phyloP scores from a whole-genome alignment of 2,329 filamentous ascomycete genomes.

The Cladophialophora exuberans region DNA sequence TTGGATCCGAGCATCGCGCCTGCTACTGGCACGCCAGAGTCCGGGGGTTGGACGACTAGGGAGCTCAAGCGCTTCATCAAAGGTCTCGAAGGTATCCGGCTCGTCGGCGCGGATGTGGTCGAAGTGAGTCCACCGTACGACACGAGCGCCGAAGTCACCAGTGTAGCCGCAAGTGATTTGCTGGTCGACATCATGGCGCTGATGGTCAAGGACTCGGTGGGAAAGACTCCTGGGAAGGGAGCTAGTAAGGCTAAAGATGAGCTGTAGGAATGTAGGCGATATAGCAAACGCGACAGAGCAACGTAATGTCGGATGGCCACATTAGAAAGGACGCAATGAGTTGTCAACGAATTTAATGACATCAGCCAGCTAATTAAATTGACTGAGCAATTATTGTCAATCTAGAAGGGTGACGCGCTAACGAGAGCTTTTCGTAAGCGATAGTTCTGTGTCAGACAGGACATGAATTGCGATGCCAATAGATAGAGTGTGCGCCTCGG shows the following conservation, averaged over 20 bases:
- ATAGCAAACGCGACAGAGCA: too few species aligned
- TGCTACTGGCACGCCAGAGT: constrained; percentile 38
- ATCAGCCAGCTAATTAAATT: too few species aligned
- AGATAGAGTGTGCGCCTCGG: too few species aligned
- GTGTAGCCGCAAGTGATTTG: constrained; percentile 37
- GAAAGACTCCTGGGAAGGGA: neutral
- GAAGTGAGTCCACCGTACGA: constrained; percentile 35
- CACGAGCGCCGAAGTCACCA: constrained; percentile 35
- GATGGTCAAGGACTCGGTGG: constrained; percentile 34
- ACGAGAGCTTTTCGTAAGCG: too few species aligned
- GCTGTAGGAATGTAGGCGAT: constrained; percentile 2
- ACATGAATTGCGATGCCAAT: too few species aligned
- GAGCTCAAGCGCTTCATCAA: constrained; percentile 34
- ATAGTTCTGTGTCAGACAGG: too few species aligned
- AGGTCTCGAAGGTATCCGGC: constrained; percentile 32
- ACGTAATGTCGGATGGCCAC: too few species aligned
- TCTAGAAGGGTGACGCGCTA: too few species aligned
- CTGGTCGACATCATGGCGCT: constrained; percentile 37
- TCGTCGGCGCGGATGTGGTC: constrained; percentile 36
- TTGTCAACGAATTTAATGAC: too few species aligned
- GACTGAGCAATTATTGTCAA: too few species aligned
- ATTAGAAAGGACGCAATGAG: too few species aligned
- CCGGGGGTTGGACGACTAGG: constrained; percentile 35
- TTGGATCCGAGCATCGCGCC: constrained; percentile 40
- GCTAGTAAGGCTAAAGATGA: constrained; percentile 23